These are phyloP conservation scores for Gossypium longicalyx DNA, from an alignment of 345 rosid species.

Conservation along the genomic window DNA sequence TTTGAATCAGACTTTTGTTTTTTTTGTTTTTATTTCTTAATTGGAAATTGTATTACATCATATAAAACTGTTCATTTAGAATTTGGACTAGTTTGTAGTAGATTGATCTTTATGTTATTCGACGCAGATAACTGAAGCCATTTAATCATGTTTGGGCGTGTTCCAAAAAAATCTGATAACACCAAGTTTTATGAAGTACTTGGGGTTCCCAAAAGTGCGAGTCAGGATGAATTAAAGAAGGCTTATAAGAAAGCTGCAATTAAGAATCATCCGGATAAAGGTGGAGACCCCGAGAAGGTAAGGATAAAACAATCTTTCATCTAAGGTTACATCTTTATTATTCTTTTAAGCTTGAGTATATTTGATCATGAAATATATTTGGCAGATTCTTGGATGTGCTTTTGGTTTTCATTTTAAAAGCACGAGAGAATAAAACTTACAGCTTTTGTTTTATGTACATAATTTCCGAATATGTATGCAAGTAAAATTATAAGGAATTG, in stretches of 20 bases:
- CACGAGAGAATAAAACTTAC: background rate
- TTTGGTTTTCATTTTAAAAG: background rate
- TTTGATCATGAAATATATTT: background rate
- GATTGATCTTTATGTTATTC: background rate
- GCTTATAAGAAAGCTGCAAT: conserved; percentile 57
- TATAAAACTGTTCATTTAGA: background rate
- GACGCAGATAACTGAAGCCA: conserved; percentile 15
- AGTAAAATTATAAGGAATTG: background rate
- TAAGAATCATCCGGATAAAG: conserved; percentile 66
- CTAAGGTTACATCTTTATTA: background rate
- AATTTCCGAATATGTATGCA: too few species aligned
- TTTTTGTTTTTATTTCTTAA: background rate
- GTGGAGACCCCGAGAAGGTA: conserved; percentile 67
- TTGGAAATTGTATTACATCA: background rate
- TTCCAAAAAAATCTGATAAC: conserved; percentile 30
- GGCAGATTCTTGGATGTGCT: background rate
- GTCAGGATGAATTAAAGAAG: conserved; percentile 54
- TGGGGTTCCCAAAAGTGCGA: conserved; percentile 44
- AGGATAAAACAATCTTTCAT: background rate
- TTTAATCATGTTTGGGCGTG: conserved; percentile 50
- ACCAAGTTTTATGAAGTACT: conserved; percentile 41
- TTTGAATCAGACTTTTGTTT: background rate
- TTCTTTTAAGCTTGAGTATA: background rate
- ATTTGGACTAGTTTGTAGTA: background rate
- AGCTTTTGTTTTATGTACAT: background rate